Percentiles rank a stretch among this genome's conserved stretches.
Conservation (phyloP, 257 asterid genomes). For the Solanum paucissectum region DNA sequence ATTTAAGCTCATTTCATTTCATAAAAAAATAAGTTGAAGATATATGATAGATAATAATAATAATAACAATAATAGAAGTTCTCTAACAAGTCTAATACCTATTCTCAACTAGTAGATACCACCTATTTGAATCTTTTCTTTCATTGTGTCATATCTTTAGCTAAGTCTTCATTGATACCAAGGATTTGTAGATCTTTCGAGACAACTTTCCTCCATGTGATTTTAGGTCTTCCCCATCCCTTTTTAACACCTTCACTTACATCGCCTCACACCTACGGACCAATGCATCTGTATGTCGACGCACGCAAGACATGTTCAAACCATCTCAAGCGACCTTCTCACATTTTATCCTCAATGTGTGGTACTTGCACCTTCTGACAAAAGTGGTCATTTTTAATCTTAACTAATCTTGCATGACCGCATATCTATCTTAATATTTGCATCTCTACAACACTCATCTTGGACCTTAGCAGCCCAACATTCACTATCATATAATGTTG, state of each 20-base stretch:
- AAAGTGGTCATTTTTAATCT: not conserved
- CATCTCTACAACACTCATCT: not conserved
- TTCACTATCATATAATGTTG: not conserved
- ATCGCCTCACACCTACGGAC: not conserved
- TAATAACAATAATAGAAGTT: not conserved
- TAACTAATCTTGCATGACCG: not conserved
- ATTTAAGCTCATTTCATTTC: not conserved
- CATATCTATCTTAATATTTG: not conserved
- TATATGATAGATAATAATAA: not conserved
- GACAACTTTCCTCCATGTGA: not conserved
- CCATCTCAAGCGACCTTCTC: not conserved
- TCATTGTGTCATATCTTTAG: not conserved
- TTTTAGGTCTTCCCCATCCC: not conserved
- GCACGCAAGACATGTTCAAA: not conserved
- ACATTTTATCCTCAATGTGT: not conserved
- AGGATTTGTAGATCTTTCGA: not conserved
- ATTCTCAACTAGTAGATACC: not conserved
- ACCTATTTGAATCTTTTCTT: not conserved
- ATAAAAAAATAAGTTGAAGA: not conserved
- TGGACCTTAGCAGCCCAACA: not conserved
- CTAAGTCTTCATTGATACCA: not conserved
- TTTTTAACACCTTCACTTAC: not conserved
- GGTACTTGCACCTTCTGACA: not conserved
- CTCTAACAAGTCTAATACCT: not conserved
- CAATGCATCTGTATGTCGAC: not conserved